phyloP scores from a whole-genome alignment of 2,329 filamentous ascomycete genomes.

The Pseudogymnoascus sp. region DNA sequence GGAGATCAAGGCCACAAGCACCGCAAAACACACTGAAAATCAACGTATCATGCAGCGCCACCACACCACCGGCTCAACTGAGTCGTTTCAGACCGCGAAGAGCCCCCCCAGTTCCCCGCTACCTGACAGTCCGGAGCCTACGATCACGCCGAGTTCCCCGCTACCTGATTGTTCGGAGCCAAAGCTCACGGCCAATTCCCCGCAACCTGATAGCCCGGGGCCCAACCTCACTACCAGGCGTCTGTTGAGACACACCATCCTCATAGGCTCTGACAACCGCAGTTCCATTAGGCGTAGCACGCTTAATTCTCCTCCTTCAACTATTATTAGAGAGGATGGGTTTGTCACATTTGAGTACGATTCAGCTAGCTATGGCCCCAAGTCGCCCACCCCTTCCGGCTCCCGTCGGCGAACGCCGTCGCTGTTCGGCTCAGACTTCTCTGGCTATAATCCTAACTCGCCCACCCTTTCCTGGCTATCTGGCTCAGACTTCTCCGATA shows the following conservation, averaged over 20 bases:
- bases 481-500: not conserved
- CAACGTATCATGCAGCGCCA: not conserved
- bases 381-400: not conserved
- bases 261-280: not conserved
- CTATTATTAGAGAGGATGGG: not conserved
- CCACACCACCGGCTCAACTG: not conserved
- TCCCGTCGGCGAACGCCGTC: not conserved
- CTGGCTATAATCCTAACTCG: not conserved
- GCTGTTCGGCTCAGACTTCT: not conserved
- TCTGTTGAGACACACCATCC: not conserved
- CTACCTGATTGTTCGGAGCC: not conserved
- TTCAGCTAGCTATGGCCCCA: not conserved
- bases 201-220: not conserved
- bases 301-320: not conserved
- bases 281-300: not conserved
- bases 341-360: not conserved
- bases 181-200: not conserved
- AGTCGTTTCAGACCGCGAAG: not conserved
- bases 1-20: not conserved
- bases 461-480: not conserved
- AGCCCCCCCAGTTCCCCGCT: not conserved
- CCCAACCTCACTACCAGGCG: not conserved
- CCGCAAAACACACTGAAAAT: not conserved
- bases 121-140: not conserved
- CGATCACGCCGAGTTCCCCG: not conserved